Percentiles rank a stretch among this genome's conserved stretches.
Evolutionary conservation across 2,329 filamentous ascomycete species (phyloP).

Genomic region (Amylocarpus encephaloides): DNA sequence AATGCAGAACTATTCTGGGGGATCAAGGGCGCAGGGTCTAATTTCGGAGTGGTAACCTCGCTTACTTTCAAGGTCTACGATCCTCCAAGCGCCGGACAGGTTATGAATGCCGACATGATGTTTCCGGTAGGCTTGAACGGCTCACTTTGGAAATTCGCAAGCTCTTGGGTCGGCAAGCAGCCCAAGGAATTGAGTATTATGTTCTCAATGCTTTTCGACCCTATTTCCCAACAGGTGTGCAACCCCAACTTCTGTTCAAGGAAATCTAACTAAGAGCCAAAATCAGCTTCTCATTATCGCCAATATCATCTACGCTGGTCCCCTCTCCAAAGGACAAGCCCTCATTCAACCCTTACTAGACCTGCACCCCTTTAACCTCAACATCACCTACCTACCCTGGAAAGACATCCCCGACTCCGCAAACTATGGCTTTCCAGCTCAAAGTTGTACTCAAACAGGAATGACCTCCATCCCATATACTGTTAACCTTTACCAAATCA

Average conservation of each 20-base stretch:
- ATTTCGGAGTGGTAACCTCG: constrained; percentile 25
- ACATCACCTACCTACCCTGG: background rate
- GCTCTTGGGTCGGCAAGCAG: background rate
- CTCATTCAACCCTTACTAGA: constrained; percentile 1
- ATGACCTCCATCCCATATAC: background rate
- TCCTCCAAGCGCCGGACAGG: background rate
- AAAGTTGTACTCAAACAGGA: background rate
- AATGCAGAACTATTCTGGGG: constrained; percentile 31
- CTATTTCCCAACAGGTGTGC: background rate
- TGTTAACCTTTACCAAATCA: background rate
- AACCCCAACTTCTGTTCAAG: background rate
- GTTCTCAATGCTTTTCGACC: background rate
- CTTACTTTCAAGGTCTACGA: background rate
- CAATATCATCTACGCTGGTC: constrained; percentile 4
- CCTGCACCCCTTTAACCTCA: background rate
- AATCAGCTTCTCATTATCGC: background rate
- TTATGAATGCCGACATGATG: background rate
- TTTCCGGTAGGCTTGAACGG: background rate
- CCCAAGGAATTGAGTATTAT: background rate
- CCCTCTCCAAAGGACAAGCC: background rate
- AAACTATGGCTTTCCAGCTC: background rate
- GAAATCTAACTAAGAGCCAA: background rate
- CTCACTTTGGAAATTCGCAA: background rate
- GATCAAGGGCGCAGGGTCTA: constrained; percentile 28
- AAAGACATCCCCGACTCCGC: background rate